These are phyloP conservation scores for Beauveria medogensis DNA, from an alignment of 2,329 filamentous ascomycete genomes.

Conservation along the genomic window DNA sequence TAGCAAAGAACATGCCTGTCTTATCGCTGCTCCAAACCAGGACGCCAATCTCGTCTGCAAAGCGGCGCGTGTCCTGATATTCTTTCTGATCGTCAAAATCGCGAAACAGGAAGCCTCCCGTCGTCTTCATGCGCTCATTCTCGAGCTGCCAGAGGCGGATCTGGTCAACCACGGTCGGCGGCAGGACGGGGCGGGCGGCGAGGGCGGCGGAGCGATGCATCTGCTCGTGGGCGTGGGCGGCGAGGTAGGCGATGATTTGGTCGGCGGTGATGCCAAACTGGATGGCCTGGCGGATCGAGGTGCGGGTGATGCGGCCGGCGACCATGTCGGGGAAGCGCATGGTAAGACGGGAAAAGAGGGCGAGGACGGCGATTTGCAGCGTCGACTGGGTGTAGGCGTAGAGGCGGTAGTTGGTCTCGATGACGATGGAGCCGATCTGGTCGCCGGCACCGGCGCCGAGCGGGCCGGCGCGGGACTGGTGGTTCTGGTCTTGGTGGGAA, in stretches of 20 bases:
- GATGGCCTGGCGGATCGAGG: slow-evolving; percentile 81
- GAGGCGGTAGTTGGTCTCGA: slow-evolving; percentile 95
- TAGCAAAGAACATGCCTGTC: slow-evolving; percentile 84
- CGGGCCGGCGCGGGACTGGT: slow-evolving; percentile 23
- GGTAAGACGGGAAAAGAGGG: slow-evolving; percentile 78
- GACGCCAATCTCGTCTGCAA: slow-evolving; percentile 87
- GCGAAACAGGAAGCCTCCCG: slow-evolving; percentile 76
- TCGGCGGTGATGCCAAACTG: slow-evolving; percentile 85
- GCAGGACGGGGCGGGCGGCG: slow-evolving; percentile 63
- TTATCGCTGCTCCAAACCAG: slow-evolving; percentile 77
- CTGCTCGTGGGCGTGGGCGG: slow-evolving; percentile 88
- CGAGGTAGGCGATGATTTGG: slow-evolving; percentile 90
- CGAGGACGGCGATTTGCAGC: slow-evolving; percentile 87
- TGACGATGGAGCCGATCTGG: slow-evolving; percentile 76
- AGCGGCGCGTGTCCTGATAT: slow-evolving; percentile 62
- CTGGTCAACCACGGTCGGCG: slow-evolving; percentile 94
- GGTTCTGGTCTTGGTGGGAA: slow-evolving; percentile 23
- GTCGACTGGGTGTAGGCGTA: slow-evolving; percentile 96
- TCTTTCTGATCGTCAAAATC: slow-evolving; percentile 70
- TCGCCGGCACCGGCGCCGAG: slow-evolving; percentile 29
- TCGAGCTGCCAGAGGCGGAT: slow-evolving; percentile 97
- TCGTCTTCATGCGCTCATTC: slow-evolving; percentile 85
- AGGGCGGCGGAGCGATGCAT: slow-evolving; percentile 62
- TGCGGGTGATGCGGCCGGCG: slow-evolving; percentile 76
- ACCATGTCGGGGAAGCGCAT: slow-evolving; percentile 94